A percentile compares a stretch with the other conserved stretches of the same genome.
phyloP scores from a whole-genome alignment of 2,329 filamentous ascomycete species.

The Thelonectria olida region DNA sequence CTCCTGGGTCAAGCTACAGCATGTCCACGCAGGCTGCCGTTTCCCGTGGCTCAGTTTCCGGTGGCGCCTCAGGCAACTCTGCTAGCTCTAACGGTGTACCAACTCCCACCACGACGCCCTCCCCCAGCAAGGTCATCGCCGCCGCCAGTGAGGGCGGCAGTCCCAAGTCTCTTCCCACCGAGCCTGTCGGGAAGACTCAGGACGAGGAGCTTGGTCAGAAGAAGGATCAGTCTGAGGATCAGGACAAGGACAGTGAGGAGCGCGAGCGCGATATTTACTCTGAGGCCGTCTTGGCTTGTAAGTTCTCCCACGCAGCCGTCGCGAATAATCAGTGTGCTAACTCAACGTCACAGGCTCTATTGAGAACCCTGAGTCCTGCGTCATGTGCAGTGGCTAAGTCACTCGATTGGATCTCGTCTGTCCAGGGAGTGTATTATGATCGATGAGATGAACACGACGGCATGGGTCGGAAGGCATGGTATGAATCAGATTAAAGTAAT shows the following conservation, averaged over 20 bases:
- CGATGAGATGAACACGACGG: conserved; percentile 44
- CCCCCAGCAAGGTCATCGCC: conserved; percentile 68
- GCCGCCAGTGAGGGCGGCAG: conserved; percentile 81
- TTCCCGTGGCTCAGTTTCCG: conserved; percentile 73
- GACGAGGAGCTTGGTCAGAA: conserved; percentile 69
- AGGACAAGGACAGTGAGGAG: conserved; percentile 74
- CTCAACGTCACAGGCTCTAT: conserved; percentile 75
- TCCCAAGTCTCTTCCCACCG: conserved; percentile 79
- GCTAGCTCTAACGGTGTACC: conserved; percentile 67
- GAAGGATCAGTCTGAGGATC: conserved; percentile 77
- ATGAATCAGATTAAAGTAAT: conserved; percentile 37
- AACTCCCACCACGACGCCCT: conserved; percentile 75
- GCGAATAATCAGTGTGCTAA: conserved; percentile 39
- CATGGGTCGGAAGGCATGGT: conserved; percentile 36
- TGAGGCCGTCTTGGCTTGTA: conserved; percentile 87
- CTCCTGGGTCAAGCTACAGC: conserved; percentile 56
- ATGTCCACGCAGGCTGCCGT: conserved; percentile 68
- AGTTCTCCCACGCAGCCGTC: conserved; percentile 48
- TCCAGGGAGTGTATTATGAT: conserved; percentile 40
- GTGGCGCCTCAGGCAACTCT: conserved; percentile 48
- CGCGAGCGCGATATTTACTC: conserved; percentile 95
- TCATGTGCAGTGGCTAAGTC: conserved; percentile 94
- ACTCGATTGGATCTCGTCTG: background rate
- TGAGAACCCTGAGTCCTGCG: conserved; percentile 91
- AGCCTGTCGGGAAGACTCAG: conserved; percentile 70